Base-by-base conservation (phyloP, 148 eudicot species). In the Hydrangea macrophylla region DNA sequence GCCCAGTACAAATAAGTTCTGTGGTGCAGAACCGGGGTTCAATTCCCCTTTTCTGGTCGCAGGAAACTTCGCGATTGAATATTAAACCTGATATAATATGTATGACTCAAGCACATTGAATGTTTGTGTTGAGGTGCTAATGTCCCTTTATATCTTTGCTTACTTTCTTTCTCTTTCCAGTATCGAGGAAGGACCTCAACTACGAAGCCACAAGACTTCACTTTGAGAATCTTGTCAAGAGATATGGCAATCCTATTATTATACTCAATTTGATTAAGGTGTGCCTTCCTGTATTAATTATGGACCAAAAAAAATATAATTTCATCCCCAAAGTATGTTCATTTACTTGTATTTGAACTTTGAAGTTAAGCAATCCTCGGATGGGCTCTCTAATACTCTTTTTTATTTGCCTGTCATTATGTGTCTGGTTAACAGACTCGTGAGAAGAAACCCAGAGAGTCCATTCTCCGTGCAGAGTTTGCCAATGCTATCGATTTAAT, bases 1-100 rank as follows among this genome's bases (percentile, higher is more conserved):
- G 68, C 50, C 85, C 89, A 24, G 65, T 73, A 67, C 87, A 79
- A 80, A 81, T 94, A 64, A 90, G 89, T 80, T 94, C 97, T 54
- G 79, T 94, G 73, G 95, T 94, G 51, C 98, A 94, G 75, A 90
- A 85, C 65, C 98, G 96, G 62, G 98, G 96, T 31, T 93, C 98
- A 50, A 93, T 94, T 69, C 98, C 98, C 20, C 91, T 94, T 50
- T 94, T 88, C 77, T 94, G 98, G 98, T 88, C 97, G 12, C 97
- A 94, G 73, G 98, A 94, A 73, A 88, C 98, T 36, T 88, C 98
- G 35, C 90, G 98, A 75, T 78, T 94, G 55, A 94, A 86, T 82
- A 39, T 90, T 51, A 94, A 90, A 71, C 98, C 98, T 55, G 97
- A 88, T 80, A 86, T 93, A 50, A 77, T 77, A 82, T 40, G 98